These are phyloP conservation scores for Reutealis trisperma DNA, from an alignment of 345 rosid genomes.

Conservation along the genomic window DNA sequence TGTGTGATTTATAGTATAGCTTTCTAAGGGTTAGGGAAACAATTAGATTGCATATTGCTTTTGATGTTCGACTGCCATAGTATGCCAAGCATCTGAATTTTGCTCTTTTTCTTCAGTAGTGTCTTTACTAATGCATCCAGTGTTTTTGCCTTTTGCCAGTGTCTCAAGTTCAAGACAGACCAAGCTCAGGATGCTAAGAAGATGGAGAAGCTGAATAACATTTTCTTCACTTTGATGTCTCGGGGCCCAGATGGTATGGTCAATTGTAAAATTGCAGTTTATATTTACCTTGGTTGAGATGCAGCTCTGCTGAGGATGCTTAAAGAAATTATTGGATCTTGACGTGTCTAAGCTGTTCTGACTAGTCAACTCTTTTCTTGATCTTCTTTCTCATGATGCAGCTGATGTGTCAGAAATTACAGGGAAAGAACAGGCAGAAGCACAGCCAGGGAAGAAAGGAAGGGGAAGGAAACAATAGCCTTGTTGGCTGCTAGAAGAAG, in stretches of 20 bases:
- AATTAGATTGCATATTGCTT: background rate
- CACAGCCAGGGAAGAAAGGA: conserved; percentile 78
- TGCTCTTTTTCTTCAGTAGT: background rate
- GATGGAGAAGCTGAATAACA: conserved; percentile 94
- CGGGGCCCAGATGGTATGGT: conserved; percentile 86
- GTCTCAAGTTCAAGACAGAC: conserved; percentile 98
- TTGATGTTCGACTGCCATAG: background rate
- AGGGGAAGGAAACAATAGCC: conserved; percentile 85
- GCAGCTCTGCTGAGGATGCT: background rate
- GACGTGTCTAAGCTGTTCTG: conserved; percentile 4
- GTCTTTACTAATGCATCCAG: background rate
- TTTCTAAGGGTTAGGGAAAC: background rate
- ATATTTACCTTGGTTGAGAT: background rate
- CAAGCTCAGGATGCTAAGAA: conserved; percentile 97
- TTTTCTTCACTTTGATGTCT: conserved; percentile 91
- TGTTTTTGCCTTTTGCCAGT: conserved; percentile 40
- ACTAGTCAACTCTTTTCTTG: conserved; percentile 6
- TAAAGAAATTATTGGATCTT: background rate
- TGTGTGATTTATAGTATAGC: background rate
- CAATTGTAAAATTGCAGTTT: background rate
- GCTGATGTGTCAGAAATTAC: conserved; percentile 72
- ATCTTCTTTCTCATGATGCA: conserved; percentile 30
- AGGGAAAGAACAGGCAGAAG: conserved; percentile 73
- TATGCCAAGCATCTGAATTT: background rate
- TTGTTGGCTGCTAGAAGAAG: background rate